Evolutionary conservation across 805 yeast species (phyloP).

Genomic region (Saturnispora sanitii): DNA sequence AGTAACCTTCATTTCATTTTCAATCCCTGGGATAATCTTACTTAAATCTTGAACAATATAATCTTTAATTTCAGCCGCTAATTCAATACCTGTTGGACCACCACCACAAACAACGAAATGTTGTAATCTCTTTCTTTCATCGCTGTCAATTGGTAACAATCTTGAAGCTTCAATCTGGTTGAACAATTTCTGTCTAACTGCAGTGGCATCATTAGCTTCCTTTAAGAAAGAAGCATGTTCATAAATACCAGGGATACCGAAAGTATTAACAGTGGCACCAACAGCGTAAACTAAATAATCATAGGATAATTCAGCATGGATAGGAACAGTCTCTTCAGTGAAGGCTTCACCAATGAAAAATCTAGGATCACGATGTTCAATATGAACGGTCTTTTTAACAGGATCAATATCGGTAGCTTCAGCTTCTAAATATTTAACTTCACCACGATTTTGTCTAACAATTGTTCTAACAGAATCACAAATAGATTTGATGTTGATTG

Average conservation of each 20-base stretch:
- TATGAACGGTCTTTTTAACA: slow-evolving; percentile 47
- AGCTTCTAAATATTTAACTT: slow-evolving; percentile 79
- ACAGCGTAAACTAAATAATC: slow-evolving; percentile 88
- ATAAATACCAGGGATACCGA: slow-evolving; percentile 88
- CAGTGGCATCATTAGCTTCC: slow-evolving; percentile 81
- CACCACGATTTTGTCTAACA: slow-evolving; percentile 66
- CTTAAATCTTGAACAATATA: slow-evolving; percentile 83
- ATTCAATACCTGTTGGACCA: slow-evolving; percentile 98
- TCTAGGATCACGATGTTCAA: slow-evolving; percentile 47
- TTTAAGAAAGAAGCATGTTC: slow-evolving; percentile 84
- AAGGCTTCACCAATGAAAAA: slow-evolving; percentile 48
- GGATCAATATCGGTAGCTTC: slow-evolving; percentile 82
- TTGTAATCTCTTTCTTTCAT: slow-evolving; percentile 76
- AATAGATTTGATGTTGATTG: slow-evolving; percentile 81
- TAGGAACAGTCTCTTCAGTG: slow-evolving; percentile 34
- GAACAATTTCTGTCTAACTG: slow-evolving; percentile 74
- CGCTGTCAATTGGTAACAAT: slow-evolving; percentile 56
- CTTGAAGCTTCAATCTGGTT: slow-evolving; percentile 85
- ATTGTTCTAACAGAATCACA: slow-evolving; percentile 88
- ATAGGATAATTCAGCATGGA: slow-evolving; percentile 42
- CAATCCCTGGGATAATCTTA: slow-evolving; percentile 82
- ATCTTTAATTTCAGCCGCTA: slow-evolving; percentile 93
- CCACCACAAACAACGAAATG: slow-evolving; percentile 94
- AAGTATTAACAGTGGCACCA: slow-evolving; percentile 91
- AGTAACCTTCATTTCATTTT: slow-evolving; percentile 72